Base-by-base conservation (phyloP, 164 flowering plant genomes). In the Magnolia kwangsiensis region DNA sequence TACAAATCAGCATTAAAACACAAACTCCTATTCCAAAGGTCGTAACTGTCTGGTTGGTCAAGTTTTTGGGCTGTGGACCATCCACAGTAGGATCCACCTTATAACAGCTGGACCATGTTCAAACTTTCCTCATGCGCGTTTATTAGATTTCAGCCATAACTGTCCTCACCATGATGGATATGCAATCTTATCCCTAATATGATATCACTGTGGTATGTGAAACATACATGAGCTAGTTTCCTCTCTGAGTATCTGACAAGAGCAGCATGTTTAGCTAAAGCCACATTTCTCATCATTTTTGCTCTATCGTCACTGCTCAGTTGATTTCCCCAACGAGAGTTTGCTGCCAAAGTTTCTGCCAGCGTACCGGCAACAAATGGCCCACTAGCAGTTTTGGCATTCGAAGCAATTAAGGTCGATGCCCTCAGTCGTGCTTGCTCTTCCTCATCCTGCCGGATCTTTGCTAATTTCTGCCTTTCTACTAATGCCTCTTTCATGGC, bases 331-430 rank as follows among this genome's bases (percentile, higher is more conserved):
- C 99, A 96, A 24, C 88, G 92, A 72, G 92, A 84, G 50, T 84
- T 87, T 75, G 98, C 99, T 50, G 92, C 98, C 76, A 83, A 74
- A 23, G 96, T 92, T 81, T 92, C 98, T 64, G 90, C 86, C 37
- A 94, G 90, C 23, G 98, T 94, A 37, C 99, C 99, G 71, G 99
- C 99, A 85, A 91, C 88, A 71, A 88, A 76, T 73, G 88, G 90
- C 50, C 71, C 79, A 74, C 81, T 81, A 31, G 81, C 24, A 78
- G 80, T 73, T 83, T 85, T 85, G 61, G 78, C 63, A 24, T 86
- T 88, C 75, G 85, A 76, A 69, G 76, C 74, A 80, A 82, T 65
- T 16, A 80, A 75, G 10, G 81, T 58, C 27, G 82, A 78, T 23
- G 88, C 91, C 68, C 67, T 75, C 61, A 86, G 71, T 29, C 98